These are phyloP conservation scores for Pythium aristosporum DNA, from an alignment of 352 stramenopile genomes.

Conservation along the genomic window DNA sequence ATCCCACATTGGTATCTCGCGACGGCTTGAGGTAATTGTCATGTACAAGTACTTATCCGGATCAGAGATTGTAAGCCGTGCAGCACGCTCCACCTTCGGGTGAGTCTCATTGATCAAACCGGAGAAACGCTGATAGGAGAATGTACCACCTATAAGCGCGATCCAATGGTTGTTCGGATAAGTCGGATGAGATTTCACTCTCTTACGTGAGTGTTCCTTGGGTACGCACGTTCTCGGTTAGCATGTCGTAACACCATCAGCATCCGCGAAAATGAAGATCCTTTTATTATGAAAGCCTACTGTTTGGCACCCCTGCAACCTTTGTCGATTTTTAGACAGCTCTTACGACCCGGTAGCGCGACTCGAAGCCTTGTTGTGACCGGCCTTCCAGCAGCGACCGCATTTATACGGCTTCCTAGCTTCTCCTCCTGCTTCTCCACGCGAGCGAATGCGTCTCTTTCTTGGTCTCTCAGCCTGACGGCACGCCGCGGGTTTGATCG, in stretches of 20 bases:
- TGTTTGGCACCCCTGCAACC: too few relatives aligned
- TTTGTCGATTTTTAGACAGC: too few relatives aligned
- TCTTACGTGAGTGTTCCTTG: background rate
- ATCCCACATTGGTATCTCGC: slow-evolving; percentile 11
- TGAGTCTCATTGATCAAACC: background rate
- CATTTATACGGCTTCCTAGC: background rate
- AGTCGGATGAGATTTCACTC: background rate
- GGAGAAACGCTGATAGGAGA: background rate
- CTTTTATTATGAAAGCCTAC: background rate
- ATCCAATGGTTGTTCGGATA: background rate
- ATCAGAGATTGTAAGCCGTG: slow-evolving; percentile 27
- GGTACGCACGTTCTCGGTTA: background rate
- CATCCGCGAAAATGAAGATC: background rate
- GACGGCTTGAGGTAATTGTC: slow-evolving; percentile 31
- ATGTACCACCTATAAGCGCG: background rate
- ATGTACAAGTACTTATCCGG: slow-evolving; percentile 27
- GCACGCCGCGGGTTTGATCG: background rate
- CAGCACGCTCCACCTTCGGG: slow-evolving; percentile 5
- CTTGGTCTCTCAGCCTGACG: background rate
- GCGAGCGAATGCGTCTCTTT: background rate
- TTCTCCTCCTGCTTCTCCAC: background rate
- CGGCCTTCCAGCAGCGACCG: background rate
- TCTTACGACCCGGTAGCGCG: too few relatives aligned
- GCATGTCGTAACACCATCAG: background rate
- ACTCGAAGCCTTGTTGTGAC: background rate